Base-by-base conservation (phyloP, 495 filamentous ascomycete species). In the Penicillium ucsense region DNA sequence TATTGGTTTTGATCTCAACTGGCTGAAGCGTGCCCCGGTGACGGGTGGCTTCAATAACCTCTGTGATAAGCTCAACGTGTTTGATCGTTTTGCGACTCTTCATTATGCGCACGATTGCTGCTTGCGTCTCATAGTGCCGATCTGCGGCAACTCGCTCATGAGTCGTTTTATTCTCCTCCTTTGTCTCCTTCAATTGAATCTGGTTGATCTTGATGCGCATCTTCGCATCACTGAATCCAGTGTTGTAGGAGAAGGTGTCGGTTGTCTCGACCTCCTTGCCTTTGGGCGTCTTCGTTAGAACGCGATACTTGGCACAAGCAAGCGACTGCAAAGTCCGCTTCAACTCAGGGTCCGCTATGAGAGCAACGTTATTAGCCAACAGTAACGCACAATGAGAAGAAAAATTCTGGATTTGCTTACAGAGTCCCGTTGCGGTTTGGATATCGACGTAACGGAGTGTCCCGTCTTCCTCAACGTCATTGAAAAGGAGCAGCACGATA, bases 171-270 rank as follows among this genome's bases (percentile, higher is more conserved):
- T 95, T 95, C 71, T 99, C 92, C 56, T 85, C 73, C 49, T 78
- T 80, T 6, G 94, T 97, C 68, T 97, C 94, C 63, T 90, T 91
- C 41, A 96, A 76, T 66, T 99, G 94, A 49, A 99, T 88, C 66
- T 94, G 88, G 67, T 97, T 98, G 73, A 97, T 95, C 72, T 99
- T 97, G 67, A 99, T 83, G 47, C 89, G 83, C 67, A 84, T 86
- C 66, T 95, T 94, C 30, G 77, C 75, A 53, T 95, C 84, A 11
- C 67, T 67, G 65, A 99, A 99, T 11, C 55, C 60, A 29, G 71
- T 52, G 65, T 97, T 97, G 50, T 92, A 78, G 0, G 73, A 73
- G 58, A 99, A 99, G 8, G 77, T 79, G 62, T 99, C 92, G 4
- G 76, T 85, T 2, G 66, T 53, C 43, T 76, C 73, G 43, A 99